phyloP scores from a whole-genome alignment of 2,329 filamentous ascomycete genomes.

The Penicillium expansum region DNA sequence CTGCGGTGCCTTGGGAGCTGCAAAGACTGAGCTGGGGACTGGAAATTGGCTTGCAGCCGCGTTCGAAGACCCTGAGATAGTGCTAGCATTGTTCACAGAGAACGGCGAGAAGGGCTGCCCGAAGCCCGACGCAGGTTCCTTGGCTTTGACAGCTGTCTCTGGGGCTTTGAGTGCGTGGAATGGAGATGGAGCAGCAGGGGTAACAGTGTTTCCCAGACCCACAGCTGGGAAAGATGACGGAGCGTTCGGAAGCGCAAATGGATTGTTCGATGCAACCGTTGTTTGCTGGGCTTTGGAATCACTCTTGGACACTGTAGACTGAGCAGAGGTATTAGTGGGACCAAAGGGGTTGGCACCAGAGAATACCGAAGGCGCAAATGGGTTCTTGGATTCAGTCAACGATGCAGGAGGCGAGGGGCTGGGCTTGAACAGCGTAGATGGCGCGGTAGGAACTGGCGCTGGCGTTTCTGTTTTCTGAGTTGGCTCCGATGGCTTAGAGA shows the following conservation, averaged over 20 bases:
- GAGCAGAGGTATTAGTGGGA: not conserved
- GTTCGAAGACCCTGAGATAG: not conserved
- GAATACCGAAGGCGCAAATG: not conserved
- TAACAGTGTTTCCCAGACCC: not conserved
- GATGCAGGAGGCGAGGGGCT: not conserved
- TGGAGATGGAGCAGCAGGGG: not conserved
- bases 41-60: not conserved
- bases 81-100: not conserved
- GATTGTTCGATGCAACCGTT: not conserved
- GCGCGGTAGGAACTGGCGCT: not conserved
- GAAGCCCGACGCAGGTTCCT: not conserved
- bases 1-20: not conserved
- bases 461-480: not conserved
- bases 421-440: not conserved
- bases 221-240: not conserved
- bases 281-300: not conserved
- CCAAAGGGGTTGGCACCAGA: not conserved
- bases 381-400: not conserved
- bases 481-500: slow-evolving; percentile 1
- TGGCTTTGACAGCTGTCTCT: not conserved
- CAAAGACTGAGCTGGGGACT: not conserved
- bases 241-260: not conserved
- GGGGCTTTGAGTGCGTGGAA: not conserved
- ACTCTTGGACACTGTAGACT: not conserved
- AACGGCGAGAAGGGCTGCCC: not conserved